Conservation (phyloP, 1,139 yeast genomes). For the Candida sojae region DNA sequence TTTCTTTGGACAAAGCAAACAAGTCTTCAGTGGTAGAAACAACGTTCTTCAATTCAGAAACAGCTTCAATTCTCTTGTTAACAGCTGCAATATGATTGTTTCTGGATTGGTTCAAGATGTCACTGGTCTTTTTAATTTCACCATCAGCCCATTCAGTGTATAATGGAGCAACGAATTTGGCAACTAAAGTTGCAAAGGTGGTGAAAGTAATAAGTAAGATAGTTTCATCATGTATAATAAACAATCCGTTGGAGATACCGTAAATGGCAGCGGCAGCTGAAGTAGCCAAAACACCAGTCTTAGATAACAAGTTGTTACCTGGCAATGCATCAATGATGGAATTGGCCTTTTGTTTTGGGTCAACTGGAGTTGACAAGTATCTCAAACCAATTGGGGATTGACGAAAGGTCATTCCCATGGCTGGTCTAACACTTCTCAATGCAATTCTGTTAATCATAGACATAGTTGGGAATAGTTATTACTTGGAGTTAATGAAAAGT, state of each 20-base stretch:
- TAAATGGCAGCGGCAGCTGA: slow-evolving; percentile 91
- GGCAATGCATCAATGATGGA: slow-evolving; percentile 92
- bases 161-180: slow-evolving; percentile 90
- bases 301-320: slow-evolving; percentile 83
- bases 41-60: slow-evolving; percentile 87
- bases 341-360: slow-evolving; percentile 90
- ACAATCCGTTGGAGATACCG: slow-evolving; percentile 90
- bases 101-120: slow-evolving; percentile 85
- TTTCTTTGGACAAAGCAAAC: slow-evolving; percentile 93
- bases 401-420: slow-evolving; percentile 40
- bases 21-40: slow-evolving; percentile 88
- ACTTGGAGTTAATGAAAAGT: slow-evolving; percentile 6
- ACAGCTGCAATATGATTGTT: slow-evolving; percentile 89
- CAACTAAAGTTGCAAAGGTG: slow-evolving; percentile 71
- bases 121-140: slow-evolving; percentile 81
- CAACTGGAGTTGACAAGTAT: slow-evolving; percentile 64
- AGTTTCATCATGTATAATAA: slow-evolving; percentile 93
- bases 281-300: slow-evolving; percentile 95
- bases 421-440: slow-evolving; percentile 45
- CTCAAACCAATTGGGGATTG: slow-evolving; percentile 62
- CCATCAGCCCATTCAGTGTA: slow-evolving; percentile 95
- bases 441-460: slow-evolving; percentile 51
- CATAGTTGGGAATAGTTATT: slow-evolving; percentile 22
- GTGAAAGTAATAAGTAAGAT: slow-evolving; percentile 79
- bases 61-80: slow-evolving; percentile 86